These are phyloP conservation scores for Chlorella sorokiniana DNA, from an alignment of 139 green algal species.

Conservation along the genomic window DNA sequence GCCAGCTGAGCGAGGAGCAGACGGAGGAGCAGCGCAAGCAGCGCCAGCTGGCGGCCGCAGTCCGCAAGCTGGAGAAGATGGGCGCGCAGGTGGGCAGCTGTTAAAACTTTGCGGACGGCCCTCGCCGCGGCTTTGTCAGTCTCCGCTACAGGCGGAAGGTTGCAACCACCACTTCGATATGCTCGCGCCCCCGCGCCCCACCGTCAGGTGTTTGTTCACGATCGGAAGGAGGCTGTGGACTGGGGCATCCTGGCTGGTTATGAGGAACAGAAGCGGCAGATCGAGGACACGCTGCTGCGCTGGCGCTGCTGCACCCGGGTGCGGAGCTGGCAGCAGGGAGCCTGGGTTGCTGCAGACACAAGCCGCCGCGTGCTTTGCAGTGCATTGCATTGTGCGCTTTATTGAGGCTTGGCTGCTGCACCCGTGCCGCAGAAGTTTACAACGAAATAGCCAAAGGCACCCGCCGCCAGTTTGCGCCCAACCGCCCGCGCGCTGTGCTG, in stretches of 20 bases:
- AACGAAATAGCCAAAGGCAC: constrained; percentile 67
- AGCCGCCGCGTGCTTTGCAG: not conserved
- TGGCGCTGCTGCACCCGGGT: constrained; percentile 77
- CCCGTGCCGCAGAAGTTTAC: constrained; percentile 68
- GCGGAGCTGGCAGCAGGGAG: not conserved
- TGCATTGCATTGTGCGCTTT: no score
- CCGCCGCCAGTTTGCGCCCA: constrained; percentile 52
- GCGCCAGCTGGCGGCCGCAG: constrained; percentile 17
- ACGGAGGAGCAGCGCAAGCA: not conserved
- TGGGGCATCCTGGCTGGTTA: constrained; percentile 79
- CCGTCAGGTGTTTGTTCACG: constrained; percentile 58
- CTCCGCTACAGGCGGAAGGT: no score
- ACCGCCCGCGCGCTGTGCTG: constrained; percentile 81
- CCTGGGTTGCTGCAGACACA: not conserved
- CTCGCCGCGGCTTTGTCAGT: no score
- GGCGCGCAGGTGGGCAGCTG: constrained; percentile 46
- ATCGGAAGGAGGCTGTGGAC: constrained; percentile 54
- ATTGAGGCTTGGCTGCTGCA: not conserved
- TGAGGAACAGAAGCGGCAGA: constrained; percentile 85
- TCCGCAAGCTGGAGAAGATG: constrained; percentile 19
- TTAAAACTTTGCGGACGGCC: not conserved
- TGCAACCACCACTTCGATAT: not conserved
- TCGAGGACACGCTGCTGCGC: constrained; percentile 89
- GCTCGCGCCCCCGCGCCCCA: constrained; percentile 28
- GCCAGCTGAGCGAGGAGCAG: not conserved